These are phyloP conservation scores for Raphanus raphanistrum DNA, from an alignment of 345 rosid genomes.

Conservation along the genomic window DNA sequence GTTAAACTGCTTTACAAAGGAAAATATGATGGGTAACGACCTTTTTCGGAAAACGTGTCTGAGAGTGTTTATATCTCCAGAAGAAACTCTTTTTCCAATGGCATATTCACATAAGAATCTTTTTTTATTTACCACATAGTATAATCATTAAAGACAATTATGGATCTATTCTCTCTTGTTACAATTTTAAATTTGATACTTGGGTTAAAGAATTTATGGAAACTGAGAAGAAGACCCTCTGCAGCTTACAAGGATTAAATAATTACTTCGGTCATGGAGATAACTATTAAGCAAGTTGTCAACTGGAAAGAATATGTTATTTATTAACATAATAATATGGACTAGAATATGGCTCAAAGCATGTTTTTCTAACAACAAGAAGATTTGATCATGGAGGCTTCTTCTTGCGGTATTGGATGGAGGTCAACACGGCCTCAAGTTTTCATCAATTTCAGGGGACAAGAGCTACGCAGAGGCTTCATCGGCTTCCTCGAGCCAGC, in stretches of 20 bases:
- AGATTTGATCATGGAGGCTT: neutral
- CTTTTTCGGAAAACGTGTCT: too few relatives aligned
- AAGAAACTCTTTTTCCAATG: too few relatives aligned
- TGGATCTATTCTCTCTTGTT: neutral
- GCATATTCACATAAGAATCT: too few relatives aligned
- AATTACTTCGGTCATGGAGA: neutral
- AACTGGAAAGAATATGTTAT: neutral
- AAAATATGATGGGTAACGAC: too few relatives aligned
- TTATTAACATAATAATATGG: neutral
- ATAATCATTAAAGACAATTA: neutral
- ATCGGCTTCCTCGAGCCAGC: neutral
- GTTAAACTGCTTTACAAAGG: too few relatives aligned
- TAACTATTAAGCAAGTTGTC: neutral
- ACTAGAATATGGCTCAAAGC: neutral
- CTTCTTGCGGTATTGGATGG: neutral
- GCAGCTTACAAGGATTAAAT: neutral
- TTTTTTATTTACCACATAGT: too few relatives aligned
- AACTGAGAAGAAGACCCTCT: neutral
- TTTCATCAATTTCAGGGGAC: neutral
- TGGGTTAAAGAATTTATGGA: neutral
- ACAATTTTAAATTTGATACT: neutral
- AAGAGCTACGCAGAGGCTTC: constrained; percentile 1
- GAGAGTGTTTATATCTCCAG: too few relatives aligned
- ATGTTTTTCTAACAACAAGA: neutral
- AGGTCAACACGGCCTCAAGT: constrained; percentile 1